A percentile compares a stretch with the other conserved stretches of the same genome.
These are phyloP conservation scores for Raddia distichophylla DNA, from an alignment of 176 grass and related monocot genomes.

Conservation along the genomic window DNA sequence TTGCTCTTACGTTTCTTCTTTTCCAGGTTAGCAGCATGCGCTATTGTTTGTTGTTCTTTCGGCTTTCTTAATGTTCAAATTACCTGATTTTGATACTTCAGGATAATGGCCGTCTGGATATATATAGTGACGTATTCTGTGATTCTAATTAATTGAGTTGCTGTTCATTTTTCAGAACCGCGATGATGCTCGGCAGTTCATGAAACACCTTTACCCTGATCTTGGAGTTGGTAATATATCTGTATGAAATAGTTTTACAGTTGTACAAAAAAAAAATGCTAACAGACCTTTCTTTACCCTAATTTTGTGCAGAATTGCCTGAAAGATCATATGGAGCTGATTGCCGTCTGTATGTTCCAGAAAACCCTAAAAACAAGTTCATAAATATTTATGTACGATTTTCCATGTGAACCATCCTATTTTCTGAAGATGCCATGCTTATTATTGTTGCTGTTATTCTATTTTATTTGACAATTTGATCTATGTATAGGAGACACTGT, in stretches of 20 bases:
- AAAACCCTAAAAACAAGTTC: slow-evolving; percentile 97
- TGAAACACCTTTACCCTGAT: slow-evolving; percentile 89
- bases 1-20: slow-evolving; percentile 91
- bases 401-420: slow-evolving; percentile 54
- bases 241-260: neutral
- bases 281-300: neutral
- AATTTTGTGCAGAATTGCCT: slow-evolving; percentile 75
- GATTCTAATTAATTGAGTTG: slow-evolving; percentile 26
- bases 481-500: slow-evolving; percentile 83
- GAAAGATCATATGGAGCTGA: slow-evolving; percentile 96
- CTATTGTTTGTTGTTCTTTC: neutral
- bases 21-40: slow-evolving; percentile 72
- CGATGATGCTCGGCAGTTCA: slow-evolving; percentile 86
- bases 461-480: slow-evolving; percentile 45
- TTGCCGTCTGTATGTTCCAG: slow-evolving; percentile 95
- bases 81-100: slow-evolving; percentile 13
- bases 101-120: slow-evolving; percentile 3
- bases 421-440: slow-evolving; percentile 36
- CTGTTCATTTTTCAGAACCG: slow-evolving; percentile 63
- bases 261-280: neutral
- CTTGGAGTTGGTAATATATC: slow-evolving; percentile 81
- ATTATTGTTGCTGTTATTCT: slow-evolving; percentile 10
- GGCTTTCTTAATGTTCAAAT: neutral
- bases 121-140: neutral
- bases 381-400: slow-evolving; percentile 99